These are phyloP conservation scores for Cladosporium velox DNA, from an alignment of 2,329 filamentous ascomycete genomes.

Conservation along the genomic window DNA sequence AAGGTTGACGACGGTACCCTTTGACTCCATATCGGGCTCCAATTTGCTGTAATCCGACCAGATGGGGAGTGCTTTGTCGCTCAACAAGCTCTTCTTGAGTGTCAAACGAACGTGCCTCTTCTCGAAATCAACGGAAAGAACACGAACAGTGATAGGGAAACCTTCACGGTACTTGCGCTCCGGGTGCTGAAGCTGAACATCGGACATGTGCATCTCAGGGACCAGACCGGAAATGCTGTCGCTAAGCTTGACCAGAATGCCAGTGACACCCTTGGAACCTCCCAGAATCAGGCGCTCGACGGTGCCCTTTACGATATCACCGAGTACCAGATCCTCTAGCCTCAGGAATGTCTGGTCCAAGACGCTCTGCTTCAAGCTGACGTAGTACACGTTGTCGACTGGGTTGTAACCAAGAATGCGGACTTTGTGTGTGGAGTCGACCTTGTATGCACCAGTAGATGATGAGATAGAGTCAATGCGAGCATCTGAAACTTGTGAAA, in stretches of 20 bases:
- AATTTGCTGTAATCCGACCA: slow-evolving; percentile 78
- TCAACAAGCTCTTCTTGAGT: slow-evolving; percentile 90
- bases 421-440: slow-evolving; percentile 75
- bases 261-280: slow-evolving; percentile 74
- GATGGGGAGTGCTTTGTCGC: slow-evolving; percentile 67
- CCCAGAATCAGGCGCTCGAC: slow-evolving; percentile 84
- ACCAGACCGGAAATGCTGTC: slow-evolving; percentile 90
- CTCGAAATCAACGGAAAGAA: slow-evolving; percentile 74
- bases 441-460: slow-evolving; percentile 73
- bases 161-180: slow-evolving; percentile 96
- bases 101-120: slow-evolving; percentile 84
- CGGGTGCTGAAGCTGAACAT: slow-evolving; percentile 83
- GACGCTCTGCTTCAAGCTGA: slow-evolving; percentile 80
- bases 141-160: slow-evolving; percentile 77
- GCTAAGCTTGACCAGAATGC: slow-evolving; percentile 78
- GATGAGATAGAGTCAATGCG: slow-evolving; percentile 83
- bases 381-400: slow-evolving; percentile 79
- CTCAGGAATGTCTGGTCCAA: slow-evolving; percentile 86
- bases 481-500: slow-evolving; percentile 86
- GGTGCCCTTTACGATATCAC: slow-evolving; percentile 76
- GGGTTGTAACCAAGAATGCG: slow-evolving; percentile 85
- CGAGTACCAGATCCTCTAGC: slow-evolving; percentile 85
- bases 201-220: slow-evolving; percentile 82
- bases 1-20: slow-evolving; percentile 84
- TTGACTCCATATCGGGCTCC: slow-evolving; percentile 71